Evolutionary conservation across 495 filamentous ascomycete genomes (phyloP).

Genomic region (Cenococcum geophilum): DNA sequence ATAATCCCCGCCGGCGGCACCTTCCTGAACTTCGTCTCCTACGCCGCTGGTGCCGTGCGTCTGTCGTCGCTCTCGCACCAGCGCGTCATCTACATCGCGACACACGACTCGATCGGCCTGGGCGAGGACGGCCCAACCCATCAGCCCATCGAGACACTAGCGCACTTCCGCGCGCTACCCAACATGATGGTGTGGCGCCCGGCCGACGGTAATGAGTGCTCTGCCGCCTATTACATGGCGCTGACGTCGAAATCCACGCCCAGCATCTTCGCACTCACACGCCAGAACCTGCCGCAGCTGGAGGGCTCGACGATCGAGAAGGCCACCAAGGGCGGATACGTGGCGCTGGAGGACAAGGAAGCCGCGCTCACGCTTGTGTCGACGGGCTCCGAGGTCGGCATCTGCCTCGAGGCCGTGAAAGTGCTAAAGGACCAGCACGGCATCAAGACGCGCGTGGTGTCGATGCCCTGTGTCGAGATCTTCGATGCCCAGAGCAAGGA

Average conservation of each 20-base stretch:
- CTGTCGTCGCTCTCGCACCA: constrained; percentile 87
- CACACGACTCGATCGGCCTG: constrained; percentile 98
- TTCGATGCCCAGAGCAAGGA: constrained; percentile 93
- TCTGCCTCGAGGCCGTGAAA: constrained; percentile 87
- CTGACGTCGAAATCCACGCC: constrained; percentile 88
- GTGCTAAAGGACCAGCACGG: constrained; percentile 84
- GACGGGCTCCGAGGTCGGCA: constrained; percentile 91
- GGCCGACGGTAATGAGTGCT: constrained; percentile 97
- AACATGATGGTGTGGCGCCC: constrained; percentile 99
- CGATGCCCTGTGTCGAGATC: constrained; percentile 93
- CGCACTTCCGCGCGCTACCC: constrained; percentile 97
- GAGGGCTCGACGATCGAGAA: constrained; percentile 83
- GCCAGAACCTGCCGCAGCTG: constrained; percentile 97
- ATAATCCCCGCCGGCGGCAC: constrained; percentile 90
- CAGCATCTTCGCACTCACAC: constrained; percentile 86
- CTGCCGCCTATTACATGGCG: constrained; percentile 93
- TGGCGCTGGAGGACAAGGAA: constrained; percentile 72
- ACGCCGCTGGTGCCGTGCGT: constrained; percentile 91
- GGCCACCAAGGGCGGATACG: constrained; percentile 92
- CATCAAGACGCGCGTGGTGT: constrained; percentile 86
- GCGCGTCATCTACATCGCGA: constrained; percentile 92
- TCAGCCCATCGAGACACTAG: constrained; percentile 98
- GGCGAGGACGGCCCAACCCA: constrained; percentile 98
- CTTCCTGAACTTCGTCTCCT: constrained; percentile 99
- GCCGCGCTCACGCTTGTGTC: constrained; percentile 87